These are phyloP conservation scores for Oxytropis ochrocephala DNA, from an alignment of 306 rosid genomes.

Conservation along the genomic window DNA sequence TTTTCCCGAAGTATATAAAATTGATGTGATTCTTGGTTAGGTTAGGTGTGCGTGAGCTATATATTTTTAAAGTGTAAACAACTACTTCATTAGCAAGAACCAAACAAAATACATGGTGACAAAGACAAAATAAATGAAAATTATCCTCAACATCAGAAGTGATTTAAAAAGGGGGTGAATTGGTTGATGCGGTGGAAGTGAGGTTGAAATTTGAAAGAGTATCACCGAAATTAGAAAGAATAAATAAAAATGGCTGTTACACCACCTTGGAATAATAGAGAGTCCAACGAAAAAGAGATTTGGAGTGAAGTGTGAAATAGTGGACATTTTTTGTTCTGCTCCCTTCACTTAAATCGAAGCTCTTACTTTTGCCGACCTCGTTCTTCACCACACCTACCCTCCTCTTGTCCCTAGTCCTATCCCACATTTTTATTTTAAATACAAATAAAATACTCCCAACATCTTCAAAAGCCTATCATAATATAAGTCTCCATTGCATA, in stretches of 20 bases:
- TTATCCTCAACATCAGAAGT: neutral
- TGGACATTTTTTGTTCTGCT: neutral
- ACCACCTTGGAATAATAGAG: neutral
- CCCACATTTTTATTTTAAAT: neutral
- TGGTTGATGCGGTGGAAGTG: neutral
- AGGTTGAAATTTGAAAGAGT: neutral
- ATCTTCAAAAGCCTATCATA: too few species aligned
- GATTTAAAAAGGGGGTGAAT: neutral
- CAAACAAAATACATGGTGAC: neutral
- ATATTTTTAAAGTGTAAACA: too few species aligned
- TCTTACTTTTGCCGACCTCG: slow-evolving; percentile 43
- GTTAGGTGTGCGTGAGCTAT: too few species aligned
- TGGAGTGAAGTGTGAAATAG: neutral
- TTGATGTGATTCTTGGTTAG: too few species aligned
- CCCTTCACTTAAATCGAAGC: slow-evolving; percentile 39
- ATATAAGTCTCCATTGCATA: too few species aligned
- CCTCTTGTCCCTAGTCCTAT: neutral
- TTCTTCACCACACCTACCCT: slow-evolving; percentile 11
- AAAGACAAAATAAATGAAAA: neutral
- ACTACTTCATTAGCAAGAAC: neutral
- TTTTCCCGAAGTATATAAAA: too few species aligned
- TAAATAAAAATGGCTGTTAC: slow-evolving; percentile 5
- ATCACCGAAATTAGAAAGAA: slow-evolving; percentile 15
- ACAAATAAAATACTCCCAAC: neutral
- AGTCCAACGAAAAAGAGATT: slow-evolving; percentile 26